Evolutionary conservation across 257 asterid species (phyloP), one percentile per base, ranked within the genome.

Genomic region (Penstemon newberryi): DNA sequence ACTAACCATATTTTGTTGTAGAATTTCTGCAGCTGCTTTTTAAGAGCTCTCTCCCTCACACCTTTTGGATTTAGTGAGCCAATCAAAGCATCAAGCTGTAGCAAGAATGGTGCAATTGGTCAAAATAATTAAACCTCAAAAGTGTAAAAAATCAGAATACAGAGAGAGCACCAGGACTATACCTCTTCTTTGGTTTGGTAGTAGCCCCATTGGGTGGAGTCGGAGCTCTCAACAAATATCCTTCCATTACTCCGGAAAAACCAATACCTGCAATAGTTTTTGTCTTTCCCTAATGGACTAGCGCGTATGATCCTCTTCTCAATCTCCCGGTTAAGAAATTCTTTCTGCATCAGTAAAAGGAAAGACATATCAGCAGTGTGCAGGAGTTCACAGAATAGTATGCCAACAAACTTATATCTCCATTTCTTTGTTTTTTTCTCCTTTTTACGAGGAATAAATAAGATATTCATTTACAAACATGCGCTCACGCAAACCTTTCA

Each of bases 281-380:
- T 82, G 75, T 92, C 98, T 84, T 85, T 87, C 64, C 98, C 98
- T 72, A 92, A 71, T 56, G 96, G 71, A 58, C 71, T 59, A 56
- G 87, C 77, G 79, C 96, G 90, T 74, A 92, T 80, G 39, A 80
- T 52, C 83, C 92, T 89, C 82, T 86, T 92, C 83, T 89, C 96
- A 60, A 92, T 92, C 86, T 92, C 98, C 62, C 82, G 82, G 60
- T 92, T 95, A 55, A 92, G 89, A 80, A 84, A 89, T 78, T 92
- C 83, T 83, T 83, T 92, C 98, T 92, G 96, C 80, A 80, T 55
- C 52, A 67, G 57, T 6, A 60, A 53, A 55, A 70, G 42, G 43
- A 37, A 50, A 40, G 9, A 66, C 47, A 33, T 13, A 56, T 70
- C 67, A 75, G 68, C 33, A 25, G 33, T 25, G 33, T 25, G 11